phyloP scores from a whole-genome alignment of 129 eudicot species.

The Kitagawia praeruptora region DNA sequence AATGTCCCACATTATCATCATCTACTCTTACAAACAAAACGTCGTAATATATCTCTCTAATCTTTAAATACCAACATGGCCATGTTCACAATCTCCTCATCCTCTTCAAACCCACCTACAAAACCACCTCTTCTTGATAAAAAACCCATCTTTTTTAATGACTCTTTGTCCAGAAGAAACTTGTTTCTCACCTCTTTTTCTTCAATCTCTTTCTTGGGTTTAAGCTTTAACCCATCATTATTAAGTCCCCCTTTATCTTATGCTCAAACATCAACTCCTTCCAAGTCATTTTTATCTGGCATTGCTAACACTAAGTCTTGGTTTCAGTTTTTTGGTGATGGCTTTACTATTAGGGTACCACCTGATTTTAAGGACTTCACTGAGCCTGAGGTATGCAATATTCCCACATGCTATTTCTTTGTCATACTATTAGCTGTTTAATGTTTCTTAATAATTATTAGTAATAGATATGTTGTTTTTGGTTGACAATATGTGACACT shows the following conservation, averaged over 20 bases:
- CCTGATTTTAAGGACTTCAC: conserved; percentile 68
- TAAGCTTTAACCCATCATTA: conserved; percentile 21
- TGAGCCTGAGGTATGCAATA: conserved; percentile 73
- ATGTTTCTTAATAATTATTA: not conserved
- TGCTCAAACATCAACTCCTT: conserved; percentile 23
- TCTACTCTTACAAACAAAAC: conserved; percentile 10
- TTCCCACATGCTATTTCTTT: not conserved
- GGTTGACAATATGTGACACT: not conserved
- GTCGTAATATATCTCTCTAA: not conserved
- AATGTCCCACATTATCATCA: conserved; percentile 28
- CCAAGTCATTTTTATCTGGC: conserved; percentile 57
- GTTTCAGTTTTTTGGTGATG: conserved; percentile 82
- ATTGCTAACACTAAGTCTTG: conserved; percentile 87
- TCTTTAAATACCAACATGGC: conserved; percentile 14
- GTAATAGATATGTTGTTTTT: not conserved
- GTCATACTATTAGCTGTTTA: not conserved
- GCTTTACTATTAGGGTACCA: conserved; percentile 83
- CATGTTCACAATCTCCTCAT: conserved; percentile 45
- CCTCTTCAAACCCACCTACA: conserved; percentile 25
- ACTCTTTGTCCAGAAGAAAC: conserved; percentile 29
- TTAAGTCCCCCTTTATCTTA: conserved; percentile 16
- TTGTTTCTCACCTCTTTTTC: conserved; percentile 29
- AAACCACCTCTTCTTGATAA: conserved; percentile 14
- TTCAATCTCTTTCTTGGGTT: conserved; percentile 33
- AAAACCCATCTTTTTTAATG: conserved; percentile 13